Evolutionary conservation across 225 moss, liverwort and hornwort genomes (phyloP).

Genomic region (Bryoerythrophyllum caledonicum): DNA sequence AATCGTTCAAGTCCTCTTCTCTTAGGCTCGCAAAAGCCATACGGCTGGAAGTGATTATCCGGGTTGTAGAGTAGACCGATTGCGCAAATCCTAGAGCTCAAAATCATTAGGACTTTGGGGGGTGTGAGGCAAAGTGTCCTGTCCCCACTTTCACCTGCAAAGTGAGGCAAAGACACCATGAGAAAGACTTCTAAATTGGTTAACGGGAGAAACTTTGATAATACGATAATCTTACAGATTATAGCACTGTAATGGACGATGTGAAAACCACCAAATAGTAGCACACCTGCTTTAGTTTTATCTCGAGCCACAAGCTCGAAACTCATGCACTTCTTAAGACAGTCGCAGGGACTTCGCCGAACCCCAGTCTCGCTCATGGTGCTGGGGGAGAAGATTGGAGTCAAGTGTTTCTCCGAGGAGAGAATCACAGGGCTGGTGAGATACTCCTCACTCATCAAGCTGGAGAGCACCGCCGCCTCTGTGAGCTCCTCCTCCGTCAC

Average conservation of each 20-base stretch:
- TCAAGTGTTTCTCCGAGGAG: constrained; percentile 23
- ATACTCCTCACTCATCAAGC: constrained; percentile 36
- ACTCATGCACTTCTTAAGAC: constrained; percentile 34
- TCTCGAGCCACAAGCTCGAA: constrained; percentile 42
- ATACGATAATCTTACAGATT: too few relatives aligned
- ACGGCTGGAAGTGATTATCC: too few relatives aligned
- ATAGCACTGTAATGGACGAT: too few relatives aligned
- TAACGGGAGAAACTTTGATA: too few relatives aligned
- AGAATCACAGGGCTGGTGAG: constrained; percentile 25
- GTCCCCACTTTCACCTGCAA: constrained; percentile 21
- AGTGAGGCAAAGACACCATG: too few relatives aligned
- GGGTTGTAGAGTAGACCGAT: too few relatives aligned
- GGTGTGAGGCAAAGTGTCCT: constrained; percentile 16
- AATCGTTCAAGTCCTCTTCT: background rate
- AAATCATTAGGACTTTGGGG: background rate
- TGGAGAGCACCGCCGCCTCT: constrained; percentile 44
- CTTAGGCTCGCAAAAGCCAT: too few relatives aligned
- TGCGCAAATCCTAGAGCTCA: background rate
- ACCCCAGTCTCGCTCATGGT: too few relatives aligned
- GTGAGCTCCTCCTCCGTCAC: constrained; percentile 54
- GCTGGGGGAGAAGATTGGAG: too few relatives aligned
- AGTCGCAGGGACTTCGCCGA: background rate
- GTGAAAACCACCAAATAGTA: too few relatives aligned
- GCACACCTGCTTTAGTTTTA: constrained; percentile 2
- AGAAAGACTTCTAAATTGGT: too few relatives aligned